Evolutionary conservation across 2,329 filamentous ascomycete species (phyloP), one percentile per base, ranked within the genome.

Genomic region (Nigrospora sphaerica): DNA sequence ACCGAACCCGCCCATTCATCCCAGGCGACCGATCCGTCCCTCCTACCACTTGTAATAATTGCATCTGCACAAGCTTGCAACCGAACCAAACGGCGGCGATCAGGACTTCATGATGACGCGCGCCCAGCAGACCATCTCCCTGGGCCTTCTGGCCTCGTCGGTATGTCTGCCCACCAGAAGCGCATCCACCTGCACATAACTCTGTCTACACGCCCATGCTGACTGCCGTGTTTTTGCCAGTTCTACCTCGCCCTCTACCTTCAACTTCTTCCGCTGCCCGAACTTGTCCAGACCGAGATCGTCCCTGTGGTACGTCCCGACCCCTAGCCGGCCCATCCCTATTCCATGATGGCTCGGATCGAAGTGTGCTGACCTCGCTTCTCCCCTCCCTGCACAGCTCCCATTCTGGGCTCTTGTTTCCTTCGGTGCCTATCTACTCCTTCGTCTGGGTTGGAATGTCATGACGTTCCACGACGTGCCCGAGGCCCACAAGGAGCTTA

Each of bases 381-480:
- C 23, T 28, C 23, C 23, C 23, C 23, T 28, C 23, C 34, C 18
- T 39, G 31, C n/a, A 38, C 56, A 96, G 91, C 80, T 97, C 41
- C 93, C 93, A 47, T 88, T 96, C 73, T 98, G 92, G 87, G 82
- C 81, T 40, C 75, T 97, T 57, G 87, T 98, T 55, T 83, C 87
- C 18, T 91, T 97, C 63, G 93, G 91, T 68, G 86, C 91, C 52
- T 91, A 90, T 70, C 84, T 98, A 17, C 85, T 98, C 54, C 89
- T 86, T 72, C 88, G 89, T 58, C 85, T 98, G 52, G 93, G 93
- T 59, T 86, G 83, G 73, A 93, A 93, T 54, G 88, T 98, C 58
- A 77, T 95, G 64, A 95, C 89, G 47, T 98, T 98, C 78, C 93
- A 95, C 74, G 91, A 97, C 68, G 89, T 95, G 42, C 91, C 92